phyloP scores from a whole-genome alignment of 2,329 filamentous ascomycete genomes.

The Xylariomycetidae sp. region DNA sequence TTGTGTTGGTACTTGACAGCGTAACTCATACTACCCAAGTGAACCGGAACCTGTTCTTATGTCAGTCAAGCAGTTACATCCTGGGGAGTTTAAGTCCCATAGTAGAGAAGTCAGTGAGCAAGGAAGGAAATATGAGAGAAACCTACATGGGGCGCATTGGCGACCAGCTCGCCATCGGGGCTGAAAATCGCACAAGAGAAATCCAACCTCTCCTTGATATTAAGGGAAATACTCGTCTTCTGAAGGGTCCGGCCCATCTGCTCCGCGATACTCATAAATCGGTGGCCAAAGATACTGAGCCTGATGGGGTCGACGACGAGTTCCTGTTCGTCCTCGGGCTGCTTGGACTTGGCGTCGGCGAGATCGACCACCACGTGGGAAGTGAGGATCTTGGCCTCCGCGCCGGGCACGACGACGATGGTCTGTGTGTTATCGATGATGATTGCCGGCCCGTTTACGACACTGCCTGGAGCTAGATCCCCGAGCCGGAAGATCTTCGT shows the following conservation, averaged over 20 bases:
- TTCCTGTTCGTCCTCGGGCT: conserved; percentile 40
- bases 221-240: conserved; percentile 71
- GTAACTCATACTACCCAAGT: conserved; percentile 71
- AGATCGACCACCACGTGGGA: conserved; percentile 33
- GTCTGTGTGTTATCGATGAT: conserved; percentile 21
- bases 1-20: conserved; percentile 64
- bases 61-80: too few relatives aligned
- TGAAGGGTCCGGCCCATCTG: conserved; percentile 78
- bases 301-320: conserved; percentile 64
- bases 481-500: conserved; percentile 16
- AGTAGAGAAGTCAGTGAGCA: too few relatives aligned
- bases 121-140: not conserved
- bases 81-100: too few relatives aligned
- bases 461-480: conserved; percentile 9
- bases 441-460: conserved; percentile 16
- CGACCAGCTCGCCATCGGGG: conserved; percentile 64
- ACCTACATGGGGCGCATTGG: conserved; percentile 56
- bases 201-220: conserved; percentile 75
- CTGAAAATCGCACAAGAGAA: conserved; percentile 78
- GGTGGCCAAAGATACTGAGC: conserved; percentile 70
- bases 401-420: conserved; percentile 33
- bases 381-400: conserved; percentile 29
- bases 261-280: conserved; percentile 81
- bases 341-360: conserved; percentile 43
- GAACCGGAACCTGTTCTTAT: conserved; percentile 56